Conservation (phyloP, 257 asterid species). For the Solanum medicagineum region DNA sequence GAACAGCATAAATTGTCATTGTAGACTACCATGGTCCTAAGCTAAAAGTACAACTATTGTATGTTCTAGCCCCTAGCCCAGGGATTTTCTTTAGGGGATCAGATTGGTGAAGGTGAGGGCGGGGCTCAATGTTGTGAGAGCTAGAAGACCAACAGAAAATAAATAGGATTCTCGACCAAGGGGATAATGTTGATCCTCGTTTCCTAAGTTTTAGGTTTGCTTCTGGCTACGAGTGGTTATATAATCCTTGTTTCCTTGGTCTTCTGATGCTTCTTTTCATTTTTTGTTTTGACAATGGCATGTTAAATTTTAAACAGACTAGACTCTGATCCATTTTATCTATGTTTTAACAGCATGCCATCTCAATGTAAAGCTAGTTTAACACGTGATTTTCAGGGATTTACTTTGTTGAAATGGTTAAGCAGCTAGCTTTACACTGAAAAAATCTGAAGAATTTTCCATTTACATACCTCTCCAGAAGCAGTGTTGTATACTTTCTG, state of each 20-base stretch:
- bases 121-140: not conserved
- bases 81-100: not conserved
- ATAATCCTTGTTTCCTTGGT: not conserved
- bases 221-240: not conserved
- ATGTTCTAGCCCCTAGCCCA: not conserved
- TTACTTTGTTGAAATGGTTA: not conserved
- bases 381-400: not conserved
- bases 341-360: not conserved
- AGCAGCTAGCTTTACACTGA: not conserved
- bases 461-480: constrained; percentile 85
- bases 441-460: not conserved
- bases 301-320: not conserved
- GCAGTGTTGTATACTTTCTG: constrained; percentile 79
- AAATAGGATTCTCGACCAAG: not conserved
- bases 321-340: not conserved
- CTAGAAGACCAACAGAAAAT: not conserved
- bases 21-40: not conserved
- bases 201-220: not conserved
- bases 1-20: not conserved
- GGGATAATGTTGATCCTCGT: not conserved
- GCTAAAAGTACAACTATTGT: not conserved
- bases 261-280: not conserved
- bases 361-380: not conserved
- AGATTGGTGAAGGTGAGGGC: not conserved
- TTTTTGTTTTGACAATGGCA: not conserved